phyloP scores from a whole-genome alignment of 176 grass and related monocot species.

The Juncus inflexus region DNA sequence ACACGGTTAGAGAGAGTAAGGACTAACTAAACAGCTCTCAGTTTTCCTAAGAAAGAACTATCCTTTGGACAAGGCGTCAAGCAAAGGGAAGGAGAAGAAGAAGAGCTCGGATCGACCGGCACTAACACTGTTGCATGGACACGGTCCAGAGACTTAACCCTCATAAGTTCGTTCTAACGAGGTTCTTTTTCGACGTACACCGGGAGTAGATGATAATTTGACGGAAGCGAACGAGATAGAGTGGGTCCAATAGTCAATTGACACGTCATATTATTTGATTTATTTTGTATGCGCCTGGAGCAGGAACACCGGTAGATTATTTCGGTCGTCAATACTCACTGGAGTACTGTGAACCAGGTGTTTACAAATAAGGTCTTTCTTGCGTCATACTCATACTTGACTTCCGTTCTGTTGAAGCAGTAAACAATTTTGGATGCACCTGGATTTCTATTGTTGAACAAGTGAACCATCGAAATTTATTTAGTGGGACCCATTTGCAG shows the following conservation, averaged over 20 bases:
- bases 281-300: neutral
- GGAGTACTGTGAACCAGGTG: neutral
- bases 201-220: neutral
- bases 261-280: neutral
- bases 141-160: neutral
- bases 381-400: neutral
- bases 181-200: neutral
- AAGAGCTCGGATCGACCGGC: neutral
- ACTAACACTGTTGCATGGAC: neutral
- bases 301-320: neutral
- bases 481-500: too few species aligned
- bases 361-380: neutral
- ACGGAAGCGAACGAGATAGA: neutral
- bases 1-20: neutral
- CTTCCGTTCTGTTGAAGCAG: neutral
- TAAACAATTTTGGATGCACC: neutral
- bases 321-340: too few species aligned
- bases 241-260: slow-evolving; percentile 20
- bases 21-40: neutral
- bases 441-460: neutral
- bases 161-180: too few species aligned
- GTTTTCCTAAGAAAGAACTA: neutral
- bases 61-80: slow-evolving; percentile 12
- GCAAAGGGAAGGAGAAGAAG: slow-evolving; percentile 3
- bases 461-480: too few species aligned